Percentiles rank a stretch among this genome's conserved stretches.
phyloP scores from a whole-genome alignment of 352 stramenopile species.

The Globisporangium paroecandrum region DNA sequence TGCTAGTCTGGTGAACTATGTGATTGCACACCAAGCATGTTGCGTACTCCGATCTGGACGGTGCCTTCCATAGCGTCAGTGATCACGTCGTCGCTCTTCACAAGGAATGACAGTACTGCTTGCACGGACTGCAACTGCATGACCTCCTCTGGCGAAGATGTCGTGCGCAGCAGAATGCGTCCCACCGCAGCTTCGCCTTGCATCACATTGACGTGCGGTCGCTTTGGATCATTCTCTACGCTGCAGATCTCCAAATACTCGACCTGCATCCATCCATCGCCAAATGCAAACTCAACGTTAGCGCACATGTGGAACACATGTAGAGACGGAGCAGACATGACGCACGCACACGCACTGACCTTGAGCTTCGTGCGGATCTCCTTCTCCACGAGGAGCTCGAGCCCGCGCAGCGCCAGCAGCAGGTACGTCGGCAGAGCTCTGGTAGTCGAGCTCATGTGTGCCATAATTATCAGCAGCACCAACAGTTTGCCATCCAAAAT shows the following conservation, averaged over 20 bases:
- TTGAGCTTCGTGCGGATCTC: conserved; percentile 71
- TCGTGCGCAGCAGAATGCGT: conserved; percentile 57
- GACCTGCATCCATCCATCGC: conserved; percentile 31
- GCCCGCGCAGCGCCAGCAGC: conserved; percentile 70
- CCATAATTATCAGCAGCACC: neutral
- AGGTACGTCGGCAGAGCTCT: conserved; percentile 43
- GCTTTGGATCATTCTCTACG: conserved; percentile 48
- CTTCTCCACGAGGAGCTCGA: conserved; percentile 63
- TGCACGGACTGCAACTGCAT: conserved; percentile 56
- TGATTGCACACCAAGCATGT: neutral
- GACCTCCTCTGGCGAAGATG: conserved; percentile 44
- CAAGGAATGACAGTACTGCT: conserved; percentile 53
- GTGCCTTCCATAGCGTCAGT: conserved; percentile 44
- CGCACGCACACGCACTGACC: conserved; percentile 16
- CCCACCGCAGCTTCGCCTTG: conserved; percentile 72
- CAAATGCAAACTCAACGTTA: neutral
- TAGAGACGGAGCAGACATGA: too few species aligned
- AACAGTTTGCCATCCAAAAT: neutral
- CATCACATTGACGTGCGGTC: conserved; percentile 61
- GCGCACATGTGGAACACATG: neutral
- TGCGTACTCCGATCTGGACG: conserved; percentile 59
- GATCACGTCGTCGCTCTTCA: conserved; percentile 51
- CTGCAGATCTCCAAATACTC: conserved; percentile 63
- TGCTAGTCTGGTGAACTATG: neutral
- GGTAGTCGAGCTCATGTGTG: neutral